Base-by-base conservation (phyloP, 2,329 filamentous ascomycete genomes). In the Penicillium rolfsii region DNA sequence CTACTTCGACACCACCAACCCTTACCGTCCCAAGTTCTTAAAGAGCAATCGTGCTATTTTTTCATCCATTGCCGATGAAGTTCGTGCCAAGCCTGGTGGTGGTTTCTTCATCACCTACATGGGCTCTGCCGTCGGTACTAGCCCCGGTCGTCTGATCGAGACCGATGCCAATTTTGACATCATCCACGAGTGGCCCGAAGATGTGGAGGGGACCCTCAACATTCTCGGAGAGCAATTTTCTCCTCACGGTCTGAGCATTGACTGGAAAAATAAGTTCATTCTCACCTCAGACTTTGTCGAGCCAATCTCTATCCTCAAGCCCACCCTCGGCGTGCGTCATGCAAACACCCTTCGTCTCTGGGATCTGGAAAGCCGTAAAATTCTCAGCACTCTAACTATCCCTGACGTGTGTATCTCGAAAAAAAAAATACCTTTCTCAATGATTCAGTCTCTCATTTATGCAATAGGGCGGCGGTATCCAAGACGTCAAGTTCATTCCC, bases 401-500 rank as follows among this genome's bases (percentile, higher is more conserved):
- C 85, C 85, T 24, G 70, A 85, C 53, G 83, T 82, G 69, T 66
- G 79, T 22, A 24, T 35, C 16, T 9, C 3, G 7, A 14, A 14
- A 35, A 4, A 24, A 2, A 41, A 41, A n/a, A n/a, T 19, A 16
- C 24, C 16, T 33, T 3, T 1, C 28, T 1, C 11, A 7, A 35
- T 4, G 7, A 4, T 11, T 35, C n/a, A 22, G 30, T 50, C 2
- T 22, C 48, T 50, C 12, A 50, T 11, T 49, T 49, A 35, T 6
- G 5, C n/a, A 33, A 50, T 5, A 79, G 75, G 84, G 84, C 38
- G 79, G 80, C 43, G 85, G 85, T 62, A 87, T 88, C 54, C 85
- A 88, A 68, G 85, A 88, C 64, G 83, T 88, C 69, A 88, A 88
- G 73, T 87, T 87, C 75, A 88, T 88, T 63, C 86, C 85, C 0